Evolutionary conservation across 768 basidiomycete species (phyloP).

Genomic region (Lyophyllum semitale): DNA sequence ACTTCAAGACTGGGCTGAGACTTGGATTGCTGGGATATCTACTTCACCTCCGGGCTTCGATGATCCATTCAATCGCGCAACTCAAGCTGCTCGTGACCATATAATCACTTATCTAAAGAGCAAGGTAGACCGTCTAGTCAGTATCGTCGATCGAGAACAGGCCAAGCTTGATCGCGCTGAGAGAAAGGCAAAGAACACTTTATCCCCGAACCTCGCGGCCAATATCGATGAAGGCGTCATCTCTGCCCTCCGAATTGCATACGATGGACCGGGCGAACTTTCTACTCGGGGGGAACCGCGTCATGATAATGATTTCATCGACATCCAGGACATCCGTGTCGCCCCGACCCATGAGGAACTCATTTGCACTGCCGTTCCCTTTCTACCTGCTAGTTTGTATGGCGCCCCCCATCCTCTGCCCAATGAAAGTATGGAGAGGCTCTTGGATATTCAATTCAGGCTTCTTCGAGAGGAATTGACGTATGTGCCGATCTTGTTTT

Average conservation of each 20-base stretch:
- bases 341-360: slow-evolving; percentile 74
- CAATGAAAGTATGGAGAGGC: slow-evolving; percentile 58
- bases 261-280: slow-evolving; percentile 55
- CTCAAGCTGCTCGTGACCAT: slow-evolving; percentile 34
- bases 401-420: slow-evolving; percentile 66
- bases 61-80: slow-evolving; percentile 37
- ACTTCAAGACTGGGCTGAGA: slow-evolving; percentile 45
- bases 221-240: slow-evolving; percentile 33
- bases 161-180: slow-evolving; percentile 29
- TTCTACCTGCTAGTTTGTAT: slow-evolving; percentile 60
- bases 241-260: slow-evolving; percentile 39
- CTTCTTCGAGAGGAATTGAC: slow-evolving; percentile 73
- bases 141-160: slow-evolving; percentile 56
- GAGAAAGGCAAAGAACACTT: slow-evolving; percentile 11
- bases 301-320: slow-evolving; percentile 67
- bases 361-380: slow-evolving; percentile 46
- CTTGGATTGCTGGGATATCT: slow-evolving; percentile 47
- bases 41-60: slow-evolving; percentile 42
- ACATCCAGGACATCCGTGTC: slow-evolving; percentile 62
- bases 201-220: not conserved
- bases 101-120: slow-evolving; percentile 35
- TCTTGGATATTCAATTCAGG: slow-evolving; percentile 76
- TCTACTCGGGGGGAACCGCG: slow-evolving; percentile 51
- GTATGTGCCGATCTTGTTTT: slow-evolving; percentile 33
- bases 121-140: slow-evolving; percentile 33